Conservation (phyloP, 2,329 filamentous ascomycete species). For the Nothophaeocryptopus gaeumannii region DNA sequence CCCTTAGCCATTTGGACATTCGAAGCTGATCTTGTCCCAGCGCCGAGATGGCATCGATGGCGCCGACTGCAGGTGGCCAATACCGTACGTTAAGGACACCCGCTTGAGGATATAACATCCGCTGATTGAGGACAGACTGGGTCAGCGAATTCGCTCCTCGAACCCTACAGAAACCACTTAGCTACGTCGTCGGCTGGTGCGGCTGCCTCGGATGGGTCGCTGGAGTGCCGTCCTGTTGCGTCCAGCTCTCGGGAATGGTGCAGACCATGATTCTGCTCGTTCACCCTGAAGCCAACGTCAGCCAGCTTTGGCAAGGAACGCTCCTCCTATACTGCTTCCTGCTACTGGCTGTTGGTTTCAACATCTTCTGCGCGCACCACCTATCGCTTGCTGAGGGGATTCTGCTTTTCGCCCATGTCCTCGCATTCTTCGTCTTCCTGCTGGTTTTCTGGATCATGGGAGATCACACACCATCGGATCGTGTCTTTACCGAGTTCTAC, state of each 20-base stretch:
- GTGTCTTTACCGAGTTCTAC: constrained; percentile 38
- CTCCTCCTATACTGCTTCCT: constrained; percentile 33
- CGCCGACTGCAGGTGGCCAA: constrained; percentile 29
- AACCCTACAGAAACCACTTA: constrained; percentile 43
- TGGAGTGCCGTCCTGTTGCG: constrained; percentile 32
- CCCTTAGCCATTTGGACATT: neutral
- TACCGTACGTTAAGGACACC: too few species aligned
- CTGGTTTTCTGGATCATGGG: constrained; percentile 38
- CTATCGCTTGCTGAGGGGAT: constrained; percentile 37
- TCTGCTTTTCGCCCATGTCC: constrained; percentile 41
- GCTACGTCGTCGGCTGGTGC: constrained; percentile 47
- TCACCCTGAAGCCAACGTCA: constrained; percentile 26
- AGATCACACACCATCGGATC: constrained; percentile 28
- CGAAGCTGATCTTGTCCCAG: constrained; percentile 14
- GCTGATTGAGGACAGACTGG: constrained; percentile 12
- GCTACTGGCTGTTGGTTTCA: constrained; percentile 34
- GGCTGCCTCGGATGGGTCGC: constrained; percentile 36
- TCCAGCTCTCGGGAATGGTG: constrained; percentile 32
- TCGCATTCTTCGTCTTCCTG: constrained; percentile 46
- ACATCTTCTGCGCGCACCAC: constrained; percentile 36
- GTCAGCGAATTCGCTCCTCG: constrained; percentile 44
- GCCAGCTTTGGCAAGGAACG: constrained; percentile 31
- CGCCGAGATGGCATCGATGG: constrained; percentile 35
- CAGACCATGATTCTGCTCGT: constrained; percentile 32
- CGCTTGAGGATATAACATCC: constrained; percentile 12